A percentile compares a stretch with the other conserved stretches of the same genome.
Conservation (phyloP, 345 rosid genomes). For the Hevea brasiliensis region DNA sequence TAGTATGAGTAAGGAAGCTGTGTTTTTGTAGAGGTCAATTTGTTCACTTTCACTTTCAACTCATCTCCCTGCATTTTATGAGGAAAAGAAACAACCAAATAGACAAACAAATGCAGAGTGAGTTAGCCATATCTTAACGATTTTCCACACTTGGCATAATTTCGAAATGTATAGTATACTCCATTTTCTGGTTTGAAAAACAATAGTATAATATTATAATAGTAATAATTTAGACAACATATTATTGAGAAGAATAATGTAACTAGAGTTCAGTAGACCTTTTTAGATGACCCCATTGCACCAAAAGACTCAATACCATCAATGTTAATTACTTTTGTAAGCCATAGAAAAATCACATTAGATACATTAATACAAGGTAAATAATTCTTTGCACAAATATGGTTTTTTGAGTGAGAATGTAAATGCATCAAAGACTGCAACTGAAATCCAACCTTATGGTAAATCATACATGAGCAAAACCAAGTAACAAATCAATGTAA, state of each 20-base stretch:
- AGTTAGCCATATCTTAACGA: not conserved
- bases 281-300: not conserved
- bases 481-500: not conserved
- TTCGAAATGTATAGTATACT: not conserved
- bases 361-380: not conserved
- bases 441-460: not conserved
- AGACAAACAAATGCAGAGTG: not conserved
- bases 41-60: constrained; percentile 84
- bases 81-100: not conserved
- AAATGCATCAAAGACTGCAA: not conserved
- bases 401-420: not conserved
- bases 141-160: not conserved
- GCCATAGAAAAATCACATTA: not conserved
- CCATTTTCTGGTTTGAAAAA: not conserved
- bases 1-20: constrained; percentile 92
- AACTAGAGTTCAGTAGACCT: not conserved
- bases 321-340: not conserved
- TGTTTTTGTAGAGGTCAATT: constrained; percentile 84
- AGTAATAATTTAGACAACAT: too few species aligned
- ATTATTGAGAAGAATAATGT: not conserved
- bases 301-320: not conserved
- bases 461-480: not conserved
- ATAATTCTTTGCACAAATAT: too few species aligned
- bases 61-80: constrained; percentile 57
- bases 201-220: not conserved